phyloP scores from a whole-genome alignment of 257 asterid genomes.

The Craterostigma plantagineum region DNA sequence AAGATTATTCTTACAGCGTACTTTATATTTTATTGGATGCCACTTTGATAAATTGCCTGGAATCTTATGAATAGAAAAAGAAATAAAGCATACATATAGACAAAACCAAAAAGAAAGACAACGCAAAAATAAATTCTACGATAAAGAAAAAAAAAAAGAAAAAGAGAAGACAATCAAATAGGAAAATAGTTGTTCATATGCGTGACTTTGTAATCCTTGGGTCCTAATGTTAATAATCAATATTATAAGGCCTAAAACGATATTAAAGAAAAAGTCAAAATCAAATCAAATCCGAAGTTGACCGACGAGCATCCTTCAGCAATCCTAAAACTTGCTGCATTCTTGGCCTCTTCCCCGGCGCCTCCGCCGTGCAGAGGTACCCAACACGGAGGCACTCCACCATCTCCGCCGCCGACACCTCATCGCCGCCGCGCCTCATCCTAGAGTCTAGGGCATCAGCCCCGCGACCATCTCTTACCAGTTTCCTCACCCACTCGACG shows the following conservation, averaged over 20 bases:
- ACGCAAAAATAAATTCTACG: slow-evolving; percentile 1
- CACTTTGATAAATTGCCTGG: slow-evolving; percentile 14
- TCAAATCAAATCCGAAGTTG: not conserved
- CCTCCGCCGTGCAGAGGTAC: slow-evolving; percentile 77
- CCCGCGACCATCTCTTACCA: slow-evolving; percentile 46
- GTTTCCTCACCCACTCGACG: slow-evolving; percentile 33
- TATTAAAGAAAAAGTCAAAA: slow-evolving; percentile 2
- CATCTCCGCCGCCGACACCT: slow-evolving; percentile 52
- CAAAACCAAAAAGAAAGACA: slow-evolving; percentile 19
- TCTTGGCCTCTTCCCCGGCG: slow-evolving; percentile 51
- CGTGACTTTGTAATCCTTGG: no score
- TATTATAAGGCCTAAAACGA: slow-evolving; percentile 1
- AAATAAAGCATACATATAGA: slow-evolving; percentile 27
- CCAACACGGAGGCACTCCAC: slow-evolving; percentile 81
- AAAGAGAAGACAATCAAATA: no score
- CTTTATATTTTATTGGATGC: slow-evolving; percentile 18
- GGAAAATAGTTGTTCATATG: no score
- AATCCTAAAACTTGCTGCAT: slow-evolving; percentile 86
- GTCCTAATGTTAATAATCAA: no score
- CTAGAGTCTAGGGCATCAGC: slow-evolving; percentile 47
- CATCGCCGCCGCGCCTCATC: slow-evolving; percentile 29
- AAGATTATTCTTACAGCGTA: slow-evolving; percentile 20
- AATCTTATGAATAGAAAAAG: slow-evolving; percentile 18
- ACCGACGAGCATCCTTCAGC: slow-evolving; percentile 54
- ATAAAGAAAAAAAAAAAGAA: no score